Conservation (phyloP, 2,329 filamentous ascomycete genomes). For the Sporothrix inflata region DNA sequence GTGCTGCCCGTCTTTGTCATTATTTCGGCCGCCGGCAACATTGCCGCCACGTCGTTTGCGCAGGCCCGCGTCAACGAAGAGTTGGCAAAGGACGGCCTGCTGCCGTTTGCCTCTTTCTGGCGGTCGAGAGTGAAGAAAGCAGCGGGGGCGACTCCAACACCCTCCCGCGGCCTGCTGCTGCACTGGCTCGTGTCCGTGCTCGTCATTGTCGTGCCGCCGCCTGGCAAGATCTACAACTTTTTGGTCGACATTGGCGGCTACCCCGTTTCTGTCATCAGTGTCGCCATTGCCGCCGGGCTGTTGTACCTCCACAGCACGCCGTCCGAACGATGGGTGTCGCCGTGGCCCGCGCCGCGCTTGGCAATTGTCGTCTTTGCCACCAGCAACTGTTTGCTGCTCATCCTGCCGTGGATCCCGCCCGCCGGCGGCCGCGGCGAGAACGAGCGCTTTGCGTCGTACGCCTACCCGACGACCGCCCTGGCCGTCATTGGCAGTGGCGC, state of each 20-base stretch:
- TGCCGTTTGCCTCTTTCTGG: constrained; percentile 47
- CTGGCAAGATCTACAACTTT: constrained; percentile 46
- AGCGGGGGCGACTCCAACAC: constrained; percentile 22
- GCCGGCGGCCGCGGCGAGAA: constrained; percentile 34
- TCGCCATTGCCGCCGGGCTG: constrained; percentile 42
- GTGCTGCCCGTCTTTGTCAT: constrained; percentile 54
- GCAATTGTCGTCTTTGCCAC: constrained; percentile 41
- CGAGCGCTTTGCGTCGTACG: constrained; percentile 43
- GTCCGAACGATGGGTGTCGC: constrained; percentile 39
- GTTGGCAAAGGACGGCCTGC: constrained; percentile 50
- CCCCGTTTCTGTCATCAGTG: constrained; percentile 43
- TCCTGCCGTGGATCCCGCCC: constrained; percentile 45
- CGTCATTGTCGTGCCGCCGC: constrained; percentile 56
- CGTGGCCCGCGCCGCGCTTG: constrained; percentile 39
- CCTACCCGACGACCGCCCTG: constrained; percentile 44
- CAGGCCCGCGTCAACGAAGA: constrained; percentile 54
- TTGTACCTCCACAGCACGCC: constrained; percentile 41
- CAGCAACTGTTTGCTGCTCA: constrained; percentile 42
- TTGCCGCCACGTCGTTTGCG: constrained; percentile 53
- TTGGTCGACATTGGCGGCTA: constrained; percentile 46
- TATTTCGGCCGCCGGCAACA: constrained; percentile 52
- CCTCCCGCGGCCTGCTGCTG: constrained; percentile 50
- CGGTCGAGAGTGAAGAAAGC: constrained; percentile 30
- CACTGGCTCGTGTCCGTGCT: constrained; percentile 65
- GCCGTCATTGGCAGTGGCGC: constrained; percentile 42